Evolutionary conservation across 225 moss, liverwort and hornwort genomes (phyloP), one percentile per base, ranked within the genome.

Genomic region (Bryoerythrophyllum caledonicum): DNA sequence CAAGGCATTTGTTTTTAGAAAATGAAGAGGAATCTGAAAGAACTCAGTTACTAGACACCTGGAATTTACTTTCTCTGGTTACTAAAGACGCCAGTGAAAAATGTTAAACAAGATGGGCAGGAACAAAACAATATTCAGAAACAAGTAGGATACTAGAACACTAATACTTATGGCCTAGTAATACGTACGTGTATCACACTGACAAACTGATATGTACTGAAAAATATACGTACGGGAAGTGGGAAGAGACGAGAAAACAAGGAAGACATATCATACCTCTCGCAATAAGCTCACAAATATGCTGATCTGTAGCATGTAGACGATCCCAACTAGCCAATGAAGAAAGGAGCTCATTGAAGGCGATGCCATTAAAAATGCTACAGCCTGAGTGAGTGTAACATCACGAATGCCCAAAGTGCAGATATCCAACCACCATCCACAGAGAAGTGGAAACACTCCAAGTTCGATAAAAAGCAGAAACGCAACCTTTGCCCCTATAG

Each of bases 381-480:
- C 84, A 34, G 95, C 93, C 74, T 99, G 95, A 60, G 88, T 77
- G 11, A 99, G 78, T 60, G 95, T 80, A 37, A 90, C 90, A 59
- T 95, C 95, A 74, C 95, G 89, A 85, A 99, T 93, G 23, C 90
- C 99, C 74, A 99, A 84, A 49, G 95, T 99, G 81, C 99, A 99
- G 44, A 99, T 80, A 82, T 99, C 99, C 67, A 99, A 87, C 99
- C 99, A 99, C 99, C 99, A 99, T 44, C 99, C 99, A 80, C 99
- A 99, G 55, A 92, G 80, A 9, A 99, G 79, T 11, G 99, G 99
- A 81, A 99, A 99, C 58, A 93, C 79, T 58, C 99, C 99, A 62
- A 95, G 93, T 80, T 99, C 99, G 63, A 92, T 95, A n/a, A 92
- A 84, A 24, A 99, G 85, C 23, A 99, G 77, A 68, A 99, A 92